Conservation (phyloP, 805 yeast genomes). For the Saturnispora mendoncae region DNA sequence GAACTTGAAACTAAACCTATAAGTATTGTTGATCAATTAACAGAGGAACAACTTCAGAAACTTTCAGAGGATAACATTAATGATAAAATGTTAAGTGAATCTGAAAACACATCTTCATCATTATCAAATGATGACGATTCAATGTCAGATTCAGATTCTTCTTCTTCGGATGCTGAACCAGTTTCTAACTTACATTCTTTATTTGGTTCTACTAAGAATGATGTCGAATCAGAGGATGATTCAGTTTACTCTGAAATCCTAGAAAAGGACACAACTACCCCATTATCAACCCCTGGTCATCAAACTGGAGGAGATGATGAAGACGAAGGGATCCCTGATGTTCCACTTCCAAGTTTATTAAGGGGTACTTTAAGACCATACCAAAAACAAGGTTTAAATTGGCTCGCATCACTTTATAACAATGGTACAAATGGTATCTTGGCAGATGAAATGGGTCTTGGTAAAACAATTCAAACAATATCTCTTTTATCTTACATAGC, state of each 20-base stretch:
- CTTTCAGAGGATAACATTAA: slow-evolving; percentile 15
- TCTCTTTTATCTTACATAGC: slow-evolving; percentile 81
- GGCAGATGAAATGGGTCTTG: slow-evolving; percentile 99
- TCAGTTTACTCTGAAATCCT: slow-evolving; percentile 26
- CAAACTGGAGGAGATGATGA: slow-evolving; percentile 18
- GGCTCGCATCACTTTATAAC: slow-evolving; percentile 92
- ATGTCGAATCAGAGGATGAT: slow-evolving; percentile 24
- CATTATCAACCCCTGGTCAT: slow-evolving; percentile 31
- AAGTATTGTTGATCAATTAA: slow-evolving; percentile 22
- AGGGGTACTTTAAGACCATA: slow-evolving; percentile 82
- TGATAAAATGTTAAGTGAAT: slow-evolving; percentile 17
- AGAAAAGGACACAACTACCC: slow-evolving; percentile 23
- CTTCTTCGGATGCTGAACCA: slow-evolving; percentile 12
- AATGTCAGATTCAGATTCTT: slow-evolving; percentile 17
- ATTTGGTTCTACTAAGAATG: slow-evolving; percentile 21
- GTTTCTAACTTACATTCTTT: slow-evolving; percentile 30
- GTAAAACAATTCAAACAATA: slow-evolving; percentile 94
- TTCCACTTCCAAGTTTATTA: slow-evolving; percentile 66
- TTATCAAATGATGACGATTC: slow-evolving; percentile 12
- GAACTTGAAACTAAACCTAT: slow-evolving; percentile 11
- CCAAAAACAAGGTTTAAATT: slow-evolving; percentile 92
- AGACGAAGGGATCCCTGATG: slow-evolving; percentile 46
- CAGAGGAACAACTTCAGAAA: slow-evolving; percentile 20
- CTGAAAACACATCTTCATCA: slow-evolving; percentile 8
- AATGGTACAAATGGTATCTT: slow-evolving; percentile 91